Evolutionary conservation across 352 stramenopile genomes (phyloP), one percentile per base, ranked within the genome.

Genomic region (Phytopythium boreale): DNA sequence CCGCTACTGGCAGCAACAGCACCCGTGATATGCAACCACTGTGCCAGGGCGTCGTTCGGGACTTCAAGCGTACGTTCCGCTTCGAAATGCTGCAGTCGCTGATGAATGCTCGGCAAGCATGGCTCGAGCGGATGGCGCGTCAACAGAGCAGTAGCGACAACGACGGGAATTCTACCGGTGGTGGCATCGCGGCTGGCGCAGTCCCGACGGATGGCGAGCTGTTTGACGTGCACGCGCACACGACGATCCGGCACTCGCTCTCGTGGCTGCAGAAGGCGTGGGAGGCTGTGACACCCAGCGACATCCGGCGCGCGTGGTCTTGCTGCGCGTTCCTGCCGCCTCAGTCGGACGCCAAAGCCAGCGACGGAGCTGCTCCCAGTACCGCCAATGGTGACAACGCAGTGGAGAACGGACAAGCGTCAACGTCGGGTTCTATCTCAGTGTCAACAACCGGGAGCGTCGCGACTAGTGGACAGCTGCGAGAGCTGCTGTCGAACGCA

Each of bases 61-160:
- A 73, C 8, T 88, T 91, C 61, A 91, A 91, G 67, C 63, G 81
- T 31, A 71, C 73, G 0, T 93, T 84, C 53, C 82, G 84, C 31
- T 73, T 71, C 34, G 70, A 85, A 24, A 85, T 92, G 80, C 58
- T 92, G 7, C 69, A 70, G 6, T 70, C 74, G 8, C 52, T 92
- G 53, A 24, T 82, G 57, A 29, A 76, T 60, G 69, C 82, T 51
- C 67, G 74, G 36, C 64, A 65, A 52, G 59, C 64, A 36, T 72
- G 55, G 63, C 41, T 51, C 39, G 56, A 59, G 39, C 53, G 26
- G 9, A 75, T 69, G 46, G 52, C 4, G 19, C 27, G 61, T 41
- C 37, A 67, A 17, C 34, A 24, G 19, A 66, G n/a, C 36, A 57
- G 14, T 58, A 34, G 44, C 52, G 49, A 27, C 36, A 31, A 51